These are phyloP conservation scores for Metarhizium robertsii DNA, from an alignment of 2,329 filamentous ascomycete species.

Conservation along the genomic window DNA sequence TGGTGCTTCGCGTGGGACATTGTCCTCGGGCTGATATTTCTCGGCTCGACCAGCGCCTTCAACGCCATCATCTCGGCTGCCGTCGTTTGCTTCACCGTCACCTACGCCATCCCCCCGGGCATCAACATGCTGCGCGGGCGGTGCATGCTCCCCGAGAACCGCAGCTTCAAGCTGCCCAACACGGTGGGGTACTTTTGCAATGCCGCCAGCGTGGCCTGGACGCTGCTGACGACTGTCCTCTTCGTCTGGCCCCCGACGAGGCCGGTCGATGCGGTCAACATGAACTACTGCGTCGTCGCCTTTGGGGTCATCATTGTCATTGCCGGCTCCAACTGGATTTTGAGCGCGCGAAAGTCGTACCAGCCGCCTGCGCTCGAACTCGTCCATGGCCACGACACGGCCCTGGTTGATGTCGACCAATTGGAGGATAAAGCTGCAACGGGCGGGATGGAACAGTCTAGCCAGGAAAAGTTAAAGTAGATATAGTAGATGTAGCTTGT, in stretches of 20 bases:
- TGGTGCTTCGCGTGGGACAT: slow-evolving; percentile 52
- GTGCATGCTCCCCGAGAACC: slow-evolving; percentile 48
- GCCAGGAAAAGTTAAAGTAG: background rate
- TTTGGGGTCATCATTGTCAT: slow-evolving; percentile 37
- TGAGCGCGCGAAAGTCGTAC: slow-evolving; percentile 38
- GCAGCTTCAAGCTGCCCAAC: slow-evolving; percentile 24
- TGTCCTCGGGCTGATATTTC: slow-evolving; percentile 59
- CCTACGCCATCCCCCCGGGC: slow-evolving; percentile 64
- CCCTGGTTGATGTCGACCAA: background rate
- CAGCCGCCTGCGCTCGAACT: slow-evolving; percentile 7
- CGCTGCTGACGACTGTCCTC: slow-evolving; percentile 60
- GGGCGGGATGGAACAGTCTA: background rate
- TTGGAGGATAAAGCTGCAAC: background rate
- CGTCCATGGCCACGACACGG: background rate
- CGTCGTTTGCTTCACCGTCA: slow-evolving; percentile 62
- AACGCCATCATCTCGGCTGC: slow-evolving; percentile 63
- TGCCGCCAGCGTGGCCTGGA: slow-evolving; percentile 32
- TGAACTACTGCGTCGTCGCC: slow-evolving; percentile 48
- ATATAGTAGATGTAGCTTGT: too few relatives aligned
- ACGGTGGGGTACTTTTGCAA: slow-evolving; percentile 26
- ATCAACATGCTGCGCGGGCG: slow-evolving; percentile 61
- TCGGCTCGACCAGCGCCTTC: slow-evolving; percentile 60
- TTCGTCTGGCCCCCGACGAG: slow-evolving; percentile 63
- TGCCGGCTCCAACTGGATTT: slow-evolving; percentile 30
- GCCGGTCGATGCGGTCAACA: slow-evolving; percentile 54